Evolutionary conservation across 2,329 filamentous ascomycete species (phyloP).

Genomic region (Tolypocladium capitatum): DNA sequence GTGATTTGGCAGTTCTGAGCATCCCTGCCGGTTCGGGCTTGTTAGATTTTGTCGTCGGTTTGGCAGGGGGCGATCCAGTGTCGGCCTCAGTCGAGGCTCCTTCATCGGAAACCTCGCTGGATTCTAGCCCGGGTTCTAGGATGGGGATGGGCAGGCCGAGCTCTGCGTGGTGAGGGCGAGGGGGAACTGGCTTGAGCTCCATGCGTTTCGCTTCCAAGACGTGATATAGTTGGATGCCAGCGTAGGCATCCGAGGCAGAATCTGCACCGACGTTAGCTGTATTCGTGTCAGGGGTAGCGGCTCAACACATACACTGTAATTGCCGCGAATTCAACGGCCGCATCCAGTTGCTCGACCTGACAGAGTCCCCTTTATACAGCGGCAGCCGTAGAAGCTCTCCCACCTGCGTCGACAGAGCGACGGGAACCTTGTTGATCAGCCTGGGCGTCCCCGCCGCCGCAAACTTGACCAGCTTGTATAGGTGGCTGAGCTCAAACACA

Average conservation of each 20-base stretch:
- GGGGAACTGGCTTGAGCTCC: conserved; percentile 54
- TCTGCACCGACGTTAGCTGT: conserved; percentile 28
- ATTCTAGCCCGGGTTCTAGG: conserved; percentile 7
- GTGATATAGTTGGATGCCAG: conserved; percentile 59
- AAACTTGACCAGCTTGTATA: conserved; percentile 66
- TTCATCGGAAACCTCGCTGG: not conserved
- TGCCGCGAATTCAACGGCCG: conserved; percentile 48
- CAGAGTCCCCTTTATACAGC: conserved; percentile 56
- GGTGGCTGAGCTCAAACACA: conserved; percentile 68
- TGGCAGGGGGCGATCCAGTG: not conserved
- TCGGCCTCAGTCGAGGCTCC: not conserved
- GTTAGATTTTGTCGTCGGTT: not conserved
- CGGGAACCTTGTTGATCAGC: conserved; percentile 52
- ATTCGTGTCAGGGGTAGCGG: conserved; percentile 1
- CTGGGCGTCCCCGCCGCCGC: conserved; percentile 33
- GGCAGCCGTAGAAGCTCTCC: conserved; percentile 59
- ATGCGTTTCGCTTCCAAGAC: conserved; percentile 56
- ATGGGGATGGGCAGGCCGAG: conserved; percentile 49
- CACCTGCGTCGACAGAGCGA: conserved; percentile 57
- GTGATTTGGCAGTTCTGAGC: conserved; percentile 5
- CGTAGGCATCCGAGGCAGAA: conserved; percentile 75
- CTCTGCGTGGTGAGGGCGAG: conserved; percentile 56
- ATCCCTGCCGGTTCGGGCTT: not conserved
- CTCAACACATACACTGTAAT: conserved; percentile 46
- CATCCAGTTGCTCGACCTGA: conserved; percentile 67